Conservation (phyloP, 306 rosid genomes). For the Acmispon strigosus region DNA sequence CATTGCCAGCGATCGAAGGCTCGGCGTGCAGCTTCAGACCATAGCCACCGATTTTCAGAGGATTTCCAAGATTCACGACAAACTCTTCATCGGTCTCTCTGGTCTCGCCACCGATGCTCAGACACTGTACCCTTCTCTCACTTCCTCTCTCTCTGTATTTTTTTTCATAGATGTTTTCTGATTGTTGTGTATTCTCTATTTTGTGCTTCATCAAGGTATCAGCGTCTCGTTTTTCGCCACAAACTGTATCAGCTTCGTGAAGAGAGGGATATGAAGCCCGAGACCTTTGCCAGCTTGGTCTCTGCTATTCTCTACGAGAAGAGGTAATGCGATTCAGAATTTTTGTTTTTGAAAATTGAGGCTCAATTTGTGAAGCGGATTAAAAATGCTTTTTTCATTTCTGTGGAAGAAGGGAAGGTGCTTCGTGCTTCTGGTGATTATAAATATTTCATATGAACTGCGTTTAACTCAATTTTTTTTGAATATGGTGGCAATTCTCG, state of each 20-base stretch:
- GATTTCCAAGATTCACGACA: conserved; percentile 66
- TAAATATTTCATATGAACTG: background rate
- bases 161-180: background rate
- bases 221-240: conserved; percentile 79
- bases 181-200: background rate
- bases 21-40: conserved; percentile 96
- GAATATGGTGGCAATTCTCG: background rate
- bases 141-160: background rate
- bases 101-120: conserved; percentile 98
- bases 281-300: conserved; percentile 84
- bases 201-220: conserved; percentile 37
- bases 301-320: conserved; percentile 85
- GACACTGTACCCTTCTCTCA: conserved; percentile 45
- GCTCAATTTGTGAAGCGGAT: background rate
- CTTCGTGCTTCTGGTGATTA: background rate
- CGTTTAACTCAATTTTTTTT: background rate
- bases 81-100: conserved; percentile 78
- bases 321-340: conserved; percentile 36
- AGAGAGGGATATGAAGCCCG: conserved; percentile 92
- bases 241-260: conserved; percentile 86
- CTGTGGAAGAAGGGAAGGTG: background rate
- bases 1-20: conserved; percentile 92
- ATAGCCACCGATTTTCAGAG: conserved; percentile 93
- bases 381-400: background rate
- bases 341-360: background rate